phyloP scores from a whole-genome alignment of 345 rosid species.

The Barbarea vulgaris region DNA sequence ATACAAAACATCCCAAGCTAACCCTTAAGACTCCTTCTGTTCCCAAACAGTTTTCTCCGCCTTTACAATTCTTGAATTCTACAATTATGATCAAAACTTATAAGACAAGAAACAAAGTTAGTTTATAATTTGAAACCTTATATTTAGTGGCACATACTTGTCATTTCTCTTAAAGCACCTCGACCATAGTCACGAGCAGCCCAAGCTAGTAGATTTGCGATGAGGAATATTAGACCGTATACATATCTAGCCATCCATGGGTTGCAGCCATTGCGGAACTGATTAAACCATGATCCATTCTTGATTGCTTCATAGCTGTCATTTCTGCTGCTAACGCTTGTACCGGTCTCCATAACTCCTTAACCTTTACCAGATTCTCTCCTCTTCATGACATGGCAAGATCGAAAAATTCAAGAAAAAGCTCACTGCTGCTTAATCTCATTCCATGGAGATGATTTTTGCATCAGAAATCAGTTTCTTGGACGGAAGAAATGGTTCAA shows the following conservation, averaged over 20 bases:
- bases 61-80: constrained; percentile 73
- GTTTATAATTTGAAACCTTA: not conserved
- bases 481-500: not conserved
- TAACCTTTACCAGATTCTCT: constrained; percentile 33
- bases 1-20: constrained; percentile 97
- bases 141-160: constrained; percentile 48
- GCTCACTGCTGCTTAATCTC: not conserved
- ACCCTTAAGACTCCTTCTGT: constrained; percentile 92
- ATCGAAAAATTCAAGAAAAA: constrained; percentile 10
- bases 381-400: constrained; percentile 53
- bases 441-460: not conserved
- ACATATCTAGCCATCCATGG: constrained; percentile 98
- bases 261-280: constrained; percentile 75
- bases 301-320: constrained; percentile 47
- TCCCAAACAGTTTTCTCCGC: constrained; percentile 79
- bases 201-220: constrained; percentile 87
- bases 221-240: constrained; percentile 75
- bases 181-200: constrained; percentile 82
- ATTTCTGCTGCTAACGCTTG: constrained; percentile 33
- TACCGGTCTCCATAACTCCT: constrained; percentile 64
- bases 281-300: constrained; percentile 73
- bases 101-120: constrained; percentile 8
- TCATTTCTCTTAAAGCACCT: constrained; percentile 60
- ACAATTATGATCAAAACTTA: constrained; percentile 40
- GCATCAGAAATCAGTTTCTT: constrained; percentile 13